Conservation (phyloP, 73 alveolate genomes). For the Symbiodinium natans region DNA sequence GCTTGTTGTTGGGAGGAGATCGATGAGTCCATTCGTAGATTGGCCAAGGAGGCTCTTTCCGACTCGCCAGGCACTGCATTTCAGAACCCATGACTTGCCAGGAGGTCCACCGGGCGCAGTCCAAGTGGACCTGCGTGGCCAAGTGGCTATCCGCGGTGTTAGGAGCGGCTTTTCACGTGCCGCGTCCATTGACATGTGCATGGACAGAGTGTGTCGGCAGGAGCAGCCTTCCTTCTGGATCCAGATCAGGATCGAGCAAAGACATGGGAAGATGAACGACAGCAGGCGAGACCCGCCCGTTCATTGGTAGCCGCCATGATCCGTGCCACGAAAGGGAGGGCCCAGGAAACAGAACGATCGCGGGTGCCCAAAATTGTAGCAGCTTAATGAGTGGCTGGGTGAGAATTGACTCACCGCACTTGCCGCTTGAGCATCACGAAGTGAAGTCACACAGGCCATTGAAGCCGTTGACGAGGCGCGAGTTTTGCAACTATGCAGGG, state of each 20-base stretch:
- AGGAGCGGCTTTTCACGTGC: neutral
- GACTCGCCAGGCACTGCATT: neutral
- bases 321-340: too few species aligned
- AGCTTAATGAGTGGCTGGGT: too few species aligned
- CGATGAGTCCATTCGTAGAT: neutral
- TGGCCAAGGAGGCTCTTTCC: neutral
- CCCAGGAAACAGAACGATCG: too few species aligned
- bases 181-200: neutral
- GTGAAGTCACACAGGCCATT: neutral
- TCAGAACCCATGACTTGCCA: neutral
- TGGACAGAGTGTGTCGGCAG: neutral
- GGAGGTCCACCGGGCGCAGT: constrained; percentile 60
- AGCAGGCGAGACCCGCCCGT: constrained; percentile 18
- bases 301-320: too few species aligned
- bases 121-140: constrained; percentile 62
- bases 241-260: constrained; percentile 47
- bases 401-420: too few species aligned
- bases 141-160: constrained; percentile 44
- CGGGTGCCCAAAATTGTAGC: too few species aligned
- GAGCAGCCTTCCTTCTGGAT: constrained; percentile 12
- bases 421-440: too few species aligned
- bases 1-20: neutral
- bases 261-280: constrained; percentile 84
- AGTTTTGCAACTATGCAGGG: too few species aligned
- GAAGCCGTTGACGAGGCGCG: neutral